phyloP scores from a whole-genome alignment of 1,139 yeast genomes.

The Yamadazyma blattariae region DNA sequence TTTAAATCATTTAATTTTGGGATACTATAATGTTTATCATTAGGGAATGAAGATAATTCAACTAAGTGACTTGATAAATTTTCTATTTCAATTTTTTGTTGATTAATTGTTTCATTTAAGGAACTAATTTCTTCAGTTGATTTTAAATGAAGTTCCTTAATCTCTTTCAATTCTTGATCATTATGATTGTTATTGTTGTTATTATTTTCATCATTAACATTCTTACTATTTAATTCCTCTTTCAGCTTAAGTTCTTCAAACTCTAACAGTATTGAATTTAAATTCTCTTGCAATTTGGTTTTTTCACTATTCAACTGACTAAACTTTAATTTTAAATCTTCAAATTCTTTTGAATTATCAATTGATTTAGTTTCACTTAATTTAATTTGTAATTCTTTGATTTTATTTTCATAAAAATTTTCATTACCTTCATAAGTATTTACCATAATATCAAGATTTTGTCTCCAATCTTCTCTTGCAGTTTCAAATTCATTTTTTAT shows the following conservation, averaged over 20 bases:
- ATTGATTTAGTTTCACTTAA: slow-evolving; percentile 8
- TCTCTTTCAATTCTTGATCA: too few species aligned
- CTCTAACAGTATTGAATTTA: slow-evolving; percentile 7
- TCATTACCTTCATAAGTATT: slow-evolving; percentile 43
- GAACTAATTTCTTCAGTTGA: not conserved
- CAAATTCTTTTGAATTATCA: slow-evolving; percentile 6
- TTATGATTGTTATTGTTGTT: too few species aligned
- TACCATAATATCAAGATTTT: slow-evolving; percentile 53
- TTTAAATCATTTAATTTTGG: slow-evolving; percentile 6
- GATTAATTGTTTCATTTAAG: slow-evolving; percentile 12
- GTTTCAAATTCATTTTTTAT: slow-evolving; percentile 42
- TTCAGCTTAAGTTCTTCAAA: slow-evolving; percentile 1
- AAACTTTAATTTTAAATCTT: slow-evolving; percentile 7
- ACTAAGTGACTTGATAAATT: slow-evolving; percentile 10
- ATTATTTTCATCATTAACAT: not conserved
- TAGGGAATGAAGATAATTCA: slow-evolving; percentile 13
- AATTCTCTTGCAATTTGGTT: slow-evolving; percentile 4
- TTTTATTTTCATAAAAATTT: slow-evolving; percentile 26
- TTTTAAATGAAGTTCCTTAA: not conserved
- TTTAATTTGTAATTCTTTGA: slow-evolving; percentile 17
- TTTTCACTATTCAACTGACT: slow-evolving; percentile 4
- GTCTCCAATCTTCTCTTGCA: slow-evolving; percentile 58
- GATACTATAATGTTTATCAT: slow-evolving; percentile 1
- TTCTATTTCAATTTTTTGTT: slow-evolving; percentile 11
- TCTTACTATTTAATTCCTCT: slow-evolving; percentile 4